Conservation (phyloP, 768 basidiomycete genomes). For the Naematelia encephala region DNA sequence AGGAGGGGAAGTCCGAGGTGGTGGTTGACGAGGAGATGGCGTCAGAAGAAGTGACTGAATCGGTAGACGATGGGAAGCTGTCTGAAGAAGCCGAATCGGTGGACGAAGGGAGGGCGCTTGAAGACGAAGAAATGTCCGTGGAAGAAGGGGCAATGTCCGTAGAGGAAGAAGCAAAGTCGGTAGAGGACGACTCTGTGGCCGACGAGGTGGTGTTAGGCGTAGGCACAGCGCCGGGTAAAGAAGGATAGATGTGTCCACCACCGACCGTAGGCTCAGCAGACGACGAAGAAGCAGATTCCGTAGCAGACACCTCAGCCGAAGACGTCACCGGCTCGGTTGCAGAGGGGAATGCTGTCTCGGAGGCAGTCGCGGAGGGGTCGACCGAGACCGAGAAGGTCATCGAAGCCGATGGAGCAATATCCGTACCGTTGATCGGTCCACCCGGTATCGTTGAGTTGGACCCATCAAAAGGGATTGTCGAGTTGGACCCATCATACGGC, state of each 20-base stretch:
- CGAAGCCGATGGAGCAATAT: neutral
- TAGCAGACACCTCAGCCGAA: slow-evolving; percentile 2
- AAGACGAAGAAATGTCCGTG: slow-evolving; percentile 10
- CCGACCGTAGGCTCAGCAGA: neutral
- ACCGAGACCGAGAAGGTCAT: neutral
- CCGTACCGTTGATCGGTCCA: neutral
- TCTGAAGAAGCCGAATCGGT: neutral
- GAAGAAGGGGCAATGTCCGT: neutral
- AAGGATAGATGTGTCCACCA: neutral
- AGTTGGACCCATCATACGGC: slow-evolving; percentile 6
- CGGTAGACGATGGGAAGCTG: neutral
- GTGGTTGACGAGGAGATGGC: neutral
- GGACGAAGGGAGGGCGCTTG: neutral
- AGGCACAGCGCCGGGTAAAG: neutral
- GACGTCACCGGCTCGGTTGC: neutral
- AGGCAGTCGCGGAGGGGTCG: neutral
- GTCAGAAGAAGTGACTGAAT: neutral
- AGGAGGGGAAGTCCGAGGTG: neutral
- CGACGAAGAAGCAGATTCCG: slow-evolving; percentile 6
- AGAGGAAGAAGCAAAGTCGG: slow-evolving; percentile 5
- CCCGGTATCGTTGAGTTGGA: neutral
- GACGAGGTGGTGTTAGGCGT: slow-evolving; percentile 3
- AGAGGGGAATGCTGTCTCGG: neutral
- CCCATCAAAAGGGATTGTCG: slow-evolving; percentile 1
- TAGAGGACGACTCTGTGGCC: slow-evolving; percentile 6